Evolutionary conservation across 208 protist species (phyloP).

Genomic region (Crithidia bombi): DNA sequence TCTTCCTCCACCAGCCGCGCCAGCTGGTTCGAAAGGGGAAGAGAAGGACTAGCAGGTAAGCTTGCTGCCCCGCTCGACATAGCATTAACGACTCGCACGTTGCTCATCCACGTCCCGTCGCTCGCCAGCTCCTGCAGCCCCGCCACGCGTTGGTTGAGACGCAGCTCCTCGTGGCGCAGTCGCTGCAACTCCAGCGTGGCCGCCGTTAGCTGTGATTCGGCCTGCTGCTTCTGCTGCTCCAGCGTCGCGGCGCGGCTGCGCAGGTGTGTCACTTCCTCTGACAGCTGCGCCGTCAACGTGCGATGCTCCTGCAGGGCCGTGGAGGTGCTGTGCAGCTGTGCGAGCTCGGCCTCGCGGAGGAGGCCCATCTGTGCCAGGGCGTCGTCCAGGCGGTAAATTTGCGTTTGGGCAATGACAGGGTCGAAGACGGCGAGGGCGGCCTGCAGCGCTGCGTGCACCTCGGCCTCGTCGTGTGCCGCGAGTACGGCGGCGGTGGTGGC

Average conservation of each 20-base stretch:
- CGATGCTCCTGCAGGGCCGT: conserved; percentile 46
- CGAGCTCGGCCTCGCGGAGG: conserved; percentile 75
- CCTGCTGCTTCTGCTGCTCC: conserved; percentile 33
- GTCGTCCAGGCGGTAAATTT: conserved; percentile 84
- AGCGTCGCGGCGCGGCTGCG: conserved; percentile 22
- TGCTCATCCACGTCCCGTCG: conserved; percentile 25
- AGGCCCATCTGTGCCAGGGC: conserved; percentile 79
- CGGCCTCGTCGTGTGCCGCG: conserved; percentile 47
- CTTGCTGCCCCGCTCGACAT: not conserved
- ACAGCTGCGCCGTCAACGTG: conserved; percentile 39
- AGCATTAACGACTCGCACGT: conserved; percentile 21
- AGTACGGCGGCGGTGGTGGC: conserved; percentile 49
- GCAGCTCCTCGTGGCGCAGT: conserved; percentile 69
- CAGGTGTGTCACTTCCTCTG: conserved; percentile 43
- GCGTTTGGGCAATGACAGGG: conserved; percentile 73
- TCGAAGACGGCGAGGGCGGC: conserved; percentile 68
- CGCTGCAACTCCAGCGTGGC: conserved; percentile 60
- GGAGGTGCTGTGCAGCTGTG: conserved; percentile 43
- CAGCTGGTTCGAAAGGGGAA: not conserved
- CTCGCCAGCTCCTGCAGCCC: conserved; percentile 36
- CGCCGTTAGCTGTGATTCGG: conserved; percentile 20
- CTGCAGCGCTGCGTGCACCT: conserved; percentile 43
- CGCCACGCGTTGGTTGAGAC: conserved; percentile 43
- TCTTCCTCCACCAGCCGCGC: conserved; percentile 46
- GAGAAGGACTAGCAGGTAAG: not conserved